Evolutionary conservation across 805 yeast genomes (phyloP).

Genomic region (Hanseniaspora mollemarum): DNA sequence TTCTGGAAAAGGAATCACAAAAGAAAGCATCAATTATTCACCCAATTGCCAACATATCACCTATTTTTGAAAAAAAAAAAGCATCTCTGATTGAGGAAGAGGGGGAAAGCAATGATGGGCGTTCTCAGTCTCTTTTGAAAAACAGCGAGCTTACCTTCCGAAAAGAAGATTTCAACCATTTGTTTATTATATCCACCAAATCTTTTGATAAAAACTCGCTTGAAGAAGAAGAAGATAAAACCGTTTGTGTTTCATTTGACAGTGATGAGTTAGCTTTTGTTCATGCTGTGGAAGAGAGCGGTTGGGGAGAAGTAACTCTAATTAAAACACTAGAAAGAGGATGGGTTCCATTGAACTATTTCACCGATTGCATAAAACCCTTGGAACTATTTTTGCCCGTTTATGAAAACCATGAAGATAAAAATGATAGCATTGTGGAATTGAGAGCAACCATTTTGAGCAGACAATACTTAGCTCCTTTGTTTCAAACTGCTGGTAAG

Average conservation of each 20-base stretch:
- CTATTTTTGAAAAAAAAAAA: slow-evolving; percentile 1
- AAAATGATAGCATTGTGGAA: slow-evolving; percentile 15
- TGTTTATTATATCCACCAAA: slow-evolving; percentile 49
- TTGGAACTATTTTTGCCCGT: slow-evolving; percentile 15
- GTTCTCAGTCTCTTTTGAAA: slow-evolving; percentile 14
- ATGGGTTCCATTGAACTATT: slow-evolving; percentile 80
- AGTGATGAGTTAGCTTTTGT: slow-evolving; percentile 64
- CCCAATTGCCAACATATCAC: background rate
- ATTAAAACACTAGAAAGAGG: slow-evolving; percentile 55
- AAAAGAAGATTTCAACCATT: slow-evolving; percentile 39
- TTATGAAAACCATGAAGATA: background rate
- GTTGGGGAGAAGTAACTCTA: slow-evolving; percentile 79
- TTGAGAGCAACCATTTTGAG: slow-evolving; percentile 25
- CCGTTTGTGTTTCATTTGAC: slow-evolving; percentile 62
- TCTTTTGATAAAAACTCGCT: slow-evolving; percentile 47
- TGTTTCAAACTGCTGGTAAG: slow-evolving; percentile 53
- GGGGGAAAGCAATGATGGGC: background rate
- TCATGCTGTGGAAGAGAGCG: slow-evolving; percentile 66
- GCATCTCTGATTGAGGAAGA: background rate
- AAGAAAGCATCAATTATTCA: slow-evolving; percentile 5
- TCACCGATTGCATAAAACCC: slow-evolving; percentile 36
- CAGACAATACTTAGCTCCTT: slow-evolving; percentile 42
- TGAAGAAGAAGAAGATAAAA: slow-evolving; percentile 53
- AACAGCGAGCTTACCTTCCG: slow-evolving; percentile 21
- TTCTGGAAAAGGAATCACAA: slow-evolving; percentile 1